phyloP scores from a whole-genome alignment of 2,329 filamentous ascomycete species.

The Botrytis hyacinthi region DNA sequence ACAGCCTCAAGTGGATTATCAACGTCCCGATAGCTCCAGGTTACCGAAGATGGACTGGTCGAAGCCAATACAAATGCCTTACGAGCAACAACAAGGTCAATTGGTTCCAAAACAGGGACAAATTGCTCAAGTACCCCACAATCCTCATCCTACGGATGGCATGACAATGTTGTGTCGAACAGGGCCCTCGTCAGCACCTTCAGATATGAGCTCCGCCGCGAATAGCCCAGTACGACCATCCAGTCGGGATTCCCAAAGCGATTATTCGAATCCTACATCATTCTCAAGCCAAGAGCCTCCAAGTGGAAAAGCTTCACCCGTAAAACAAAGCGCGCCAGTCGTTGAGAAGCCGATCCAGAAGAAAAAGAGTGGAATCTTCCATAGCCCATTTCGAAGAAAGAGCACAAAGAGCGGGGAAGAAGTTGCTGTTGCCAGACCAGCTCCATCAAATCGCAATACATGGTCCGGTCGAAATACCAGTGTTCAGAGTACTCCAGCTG shows the following conservation, averaged over 20 bases:
- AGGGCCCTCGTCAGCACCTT: conserved; percentile 66
- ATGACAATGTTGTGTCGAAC: conserved; percentile 97
- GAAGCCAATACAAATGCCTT: conserved; percentile 21
- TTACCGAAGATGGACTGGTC: conserved; percentile 22
- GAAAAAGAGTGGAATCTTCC: conserved; percentile 82
- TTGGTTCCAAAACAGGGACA: conserved; percentile 47
- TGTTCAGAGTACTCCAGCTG: conserved; percentile 33
- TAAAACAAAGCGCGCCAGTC: conserved; percentile 54
- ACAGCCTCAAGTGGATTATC: conserved; percentile 28
- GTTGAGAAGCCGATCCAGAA: conserved; percentile 65
- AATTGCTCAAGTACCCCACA: conserved; percentile 74
- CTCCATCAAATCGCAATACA: conserved; percentile 53
- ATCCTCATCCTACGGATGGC: conserved; percentile 89
- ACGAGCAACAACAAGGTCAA: conserved; percentile 27
- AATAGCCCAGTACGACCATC: conserved; percentile 70
- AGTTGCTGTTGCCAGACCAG: conserved; percentile 35
- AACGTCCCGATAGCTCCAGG: conserved; percentile 22
- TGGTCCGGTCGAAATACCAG: conserved; percentile 47
- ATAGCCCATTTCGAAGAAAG: conserved; percentile 89
- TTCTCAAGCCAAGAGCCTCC: conserved; percentile 81
- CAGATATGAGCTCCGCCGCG: conserved; percentile 61
- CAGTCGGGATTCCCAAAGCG: conserved; percentile 85
- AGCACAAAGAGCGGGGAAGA: conserved; percentile 75
- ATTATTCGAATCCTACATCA: conserved; percentile 85
- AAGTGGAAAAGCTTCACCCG: conserved; percentile 71